Percentiles rank a stretch among this genome's conserved stretches.
phyloP scores from a whole-genome alignment of 306 rosid species.

The Castanopsis chinensis region DNA sequence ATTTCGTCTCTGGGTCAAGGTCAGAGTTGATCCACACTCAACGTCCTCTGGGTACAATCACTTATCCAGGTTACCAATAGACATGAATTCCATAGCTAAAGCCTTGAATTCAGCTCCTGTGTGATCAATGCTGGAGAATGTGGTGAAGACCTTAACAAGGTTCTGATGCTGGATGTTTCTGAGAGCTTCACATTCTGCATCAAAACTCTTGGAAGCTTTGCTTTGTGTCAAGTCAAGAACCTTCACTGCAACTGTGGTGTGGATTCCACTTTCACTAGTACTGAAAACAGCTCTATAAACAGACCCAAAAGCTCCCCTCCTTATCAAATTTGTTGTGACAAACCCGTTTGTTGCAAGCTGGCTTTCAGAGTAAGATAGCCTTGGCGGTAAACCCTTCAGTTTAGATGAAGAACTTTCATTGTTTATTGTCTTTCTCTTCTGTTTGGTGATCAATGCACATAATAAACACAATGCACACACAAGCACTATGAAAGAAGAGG shows the following conservation, averaged over 20 bases:
- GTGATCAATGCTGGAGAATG: constrained; percentile 36
- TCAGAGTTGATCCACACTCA: constrained; percentile 22
- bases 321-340: neutral
- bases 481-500: neutral
- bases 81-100: constrained; percentile 37
- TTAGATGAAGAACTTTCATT: neutral
- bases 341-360: neutral
- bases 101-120: constrained; percentile 44
- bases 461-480: neutral
- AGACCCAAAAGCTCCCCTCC: neutral
- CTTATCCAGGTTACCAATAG: constrained; percentile 34
- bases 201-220: constrained; percentile 40
- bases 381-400: neutral
- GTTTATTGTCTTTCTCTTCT: neutral
- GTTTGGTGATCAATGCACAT: neutral
- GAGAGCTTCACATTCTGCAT: constrained; percentile 38
- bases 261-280: neutral
- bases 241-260: constrained; percentile 35
- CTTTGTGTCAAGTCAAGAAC: constrained; percentile 36
- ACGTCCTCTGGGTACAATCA: constrained; percentile 20
- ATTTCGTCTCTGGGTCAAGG: constrained; percentile 31
- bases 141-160: constrained; percentile 32
- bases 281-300: neutral
- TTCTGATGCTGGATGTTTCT: constrained; percentile 38
- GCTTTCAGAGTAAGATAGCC: neutral